A percentile compares a stretch with the other conserved stretches of the same genome.
phyloP scores from a whole-genome alignment of 2,329 filamentous ascomycete genomes.

The Hypoxylon sp. region DNA sequence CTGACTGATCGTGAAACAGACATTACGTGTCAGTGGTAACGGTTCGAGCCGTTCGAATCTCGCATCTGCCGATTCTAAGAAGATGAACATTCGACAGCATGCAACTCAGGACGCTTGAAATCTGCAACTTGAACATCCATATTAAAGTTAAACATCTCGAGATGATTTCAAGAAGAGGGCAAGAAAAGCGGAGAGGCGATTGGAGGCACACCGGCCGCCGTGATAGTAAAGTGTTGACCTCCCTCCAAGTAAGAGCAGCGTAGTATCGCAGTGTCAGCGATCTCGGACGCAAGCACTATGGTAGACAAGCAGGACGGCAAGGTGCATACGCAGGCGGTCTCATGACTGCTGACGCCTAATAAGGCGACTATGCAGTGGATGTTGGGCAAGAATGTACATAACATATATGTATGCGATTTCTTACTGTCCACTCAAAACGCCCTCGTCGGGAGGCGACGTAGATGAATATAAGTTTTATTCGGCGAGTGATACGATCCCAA shows the following conservation, averaged over 20 bases:
- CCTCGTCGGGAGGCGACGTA: constrained; percentile 14
- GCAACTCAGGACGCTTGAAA: background rate
- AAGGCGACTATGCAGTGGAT: constrained; percentile 18
- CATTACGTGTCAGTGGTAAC: constrained; percentile 9
- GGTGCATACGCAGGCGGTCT: constrained; percentile 41
- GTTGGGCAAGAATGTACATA: constrained; percentile 19
- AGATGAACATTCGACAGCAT: constrained; percentile 14
- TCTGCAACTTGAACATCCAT: constrained; percentile 8
- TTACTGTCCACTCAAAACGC: constrained; percentile 18
- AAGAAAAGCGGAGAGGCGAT: background rate
- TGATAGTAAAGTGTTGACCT: constrained; percentile 34
- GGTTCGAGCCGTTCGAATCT: background rate
- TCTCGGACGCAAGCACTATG: constrained; percentile 41
- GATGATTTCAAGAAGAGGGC: background rate
- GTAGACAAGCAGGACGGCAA: constrained; percentile 39
- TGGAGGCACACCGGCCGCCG: constrained; percentile 17
- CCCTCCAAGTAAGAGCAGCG: constrained; percentile 43
- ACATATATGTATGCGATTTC: constrained; percentile 24
- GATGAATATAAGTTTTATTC: constrained; percentile 9
- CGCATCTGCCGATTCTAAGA: constrained; percentile 24
- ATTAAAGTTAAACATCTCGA: constrained; percentile 8
- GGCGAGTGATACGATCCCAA: constrained; percentile 21
- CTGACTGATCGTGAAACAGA: background rate
- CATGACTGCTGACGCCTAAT: constrained; percentile 38
- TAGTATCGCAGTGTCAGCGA: constrained; percentile 39